These are phyloP conservation scores for Rugosomyces carneus DNA, from an alignment of 1,284 basidiomycete genomes.

Conservation along the genomic window DNA sequence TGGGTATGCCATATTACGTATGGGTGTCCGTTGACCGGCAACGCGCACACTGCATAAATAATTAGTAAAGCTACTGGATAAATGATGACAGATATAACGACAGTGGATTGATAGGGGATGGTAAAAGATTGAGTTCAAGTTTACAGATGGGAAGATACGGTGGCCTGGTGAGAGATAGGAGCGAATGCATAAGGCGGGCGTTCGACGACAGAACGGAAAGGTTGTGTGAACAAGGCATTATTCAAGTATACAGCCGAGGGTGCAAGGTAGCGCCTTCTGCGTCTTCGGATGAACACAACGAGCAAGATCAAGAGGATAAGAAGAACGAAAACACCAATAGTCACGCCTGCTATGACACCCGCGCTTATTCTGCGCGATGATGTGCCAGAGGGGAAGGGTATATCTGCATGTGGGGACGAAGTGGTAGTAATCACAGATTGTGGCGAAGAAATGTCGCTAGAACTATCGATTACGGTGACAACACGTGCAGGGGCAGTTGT, in stretches of 20 bases:
- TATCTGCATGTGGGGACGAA: background rate
- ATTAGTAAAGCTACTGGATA: too few relatives aligned
- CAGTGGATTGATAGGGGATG: background rate
- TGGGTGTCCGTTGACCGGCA: background rate
- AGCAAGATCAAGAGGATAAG: slow-evolving; percentile 22
- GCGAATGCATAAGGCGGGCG: slow-evolving; percentile 7
- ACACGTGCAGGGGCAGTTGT: background rate
- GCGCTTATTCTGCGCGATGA: slow-evolving; percentile 14
- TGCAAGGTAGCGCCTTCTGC: slow-evolving; percentile 32
- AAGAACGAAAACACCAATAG: slow-evolving; percentile 31
- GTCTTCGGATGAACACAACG: slow-evolving; percentile 29
- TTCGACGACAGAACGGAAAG: background rate
- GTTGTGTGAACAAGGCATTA: slow-evolving; percentile 5
- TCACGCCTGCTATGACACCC: slow-evolving; percentile 38
- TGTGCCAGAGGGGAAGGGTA: background rate
- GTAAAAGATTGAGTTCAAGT: too few relatives aligned
- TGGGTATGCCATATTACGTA: too few relatives aligned
- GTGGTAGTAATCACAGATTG: background rate
- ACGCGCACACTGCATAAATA: background rate
- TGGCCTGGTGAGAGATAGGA: slow-evolving; percentile 2
- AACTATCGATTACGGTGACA: background rate
- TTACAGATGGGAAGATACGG: background rate
- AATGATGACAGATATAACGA: background rate
- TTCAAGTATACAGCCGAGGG: slow-evolving; percentile 46
- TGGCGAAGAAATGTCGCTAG: background rate